Evolutionary conservation across 2,329 filamentous ascomycete species (phyloP).

Genomic region (Fusarium pseudoanthophilum): DNA sequence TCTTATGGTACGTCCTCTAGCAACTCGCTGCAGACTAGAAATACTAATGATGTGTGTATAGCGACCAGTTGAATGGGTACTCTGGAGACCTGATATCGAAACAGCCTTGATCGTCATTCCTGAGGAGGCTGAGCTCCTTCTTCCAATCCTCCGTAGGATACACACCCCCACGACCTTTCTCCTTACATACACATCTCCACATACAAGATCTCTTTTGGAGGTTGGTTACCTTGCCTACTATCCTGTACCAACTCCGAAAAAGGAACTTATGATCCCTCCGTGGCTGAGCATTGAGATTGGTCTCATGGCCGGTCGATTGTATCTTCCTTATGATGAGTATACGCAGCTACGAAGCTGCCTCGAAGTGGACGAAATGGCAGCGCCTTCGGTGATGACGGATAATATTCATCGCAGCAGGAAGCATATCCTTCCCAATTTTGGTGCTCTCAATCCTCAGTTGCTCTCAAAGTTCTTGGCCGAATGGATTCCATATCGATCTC

Average conservation of each 20-base stretch:
- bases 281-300: conserved; percentile 5
- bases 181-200: background rate
- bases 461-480: background rate
- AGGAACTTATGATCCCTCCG: background rate
- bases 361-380: too few relatives aligned
- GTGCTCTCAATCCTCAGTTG: background rate
- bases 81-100: background rate
- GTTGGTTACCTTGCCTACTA: background rate
- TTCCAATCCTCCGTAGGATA: background rate
- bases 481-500: background rate
- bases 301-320: background rate
- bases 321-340: background rate
- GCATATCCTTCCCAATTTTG: background rate
- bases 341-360: background rate
- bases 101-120: background rate
- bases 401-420: background rate
- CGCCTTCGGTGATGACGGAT: fast-evolving
- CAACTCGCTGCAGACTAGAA: fast-evolving
- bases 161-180: background rate
- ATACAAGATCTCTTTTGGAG: background rate
- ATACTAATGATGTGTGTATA: background rate
- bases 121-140: conserved; percentile 8
- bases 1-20: background rate
- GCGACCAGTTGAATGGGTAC: conserved; percentile 6
- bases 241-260: background rate